Base-by-base conservation (phyloP, 805 yeast genomes). In the Candida glaebosa region DNA sequence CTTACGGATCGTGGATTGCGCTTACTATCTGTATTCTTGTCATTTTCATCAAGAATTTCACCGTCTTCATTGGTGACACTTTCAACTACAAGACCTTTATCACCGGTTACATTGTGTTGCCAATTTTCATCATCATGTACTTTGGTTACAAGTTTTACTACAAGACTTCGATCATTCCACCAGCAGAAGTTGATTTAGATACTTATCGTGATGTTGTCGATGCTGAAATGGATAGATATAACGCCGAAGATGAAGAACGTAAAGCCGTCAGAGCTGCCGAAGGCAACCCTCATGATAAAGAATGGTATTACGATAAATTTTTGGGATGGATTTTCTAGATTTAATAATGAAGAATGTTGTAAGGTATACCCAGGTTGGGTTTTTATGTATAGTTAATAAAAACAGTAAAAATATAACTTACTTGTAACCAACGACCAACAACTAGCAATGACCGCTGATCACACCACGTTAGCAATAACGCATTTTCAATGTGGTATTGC, bases 61-160 rank as follows among this genome's bases (percentile, higher is more conserved):
- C 87, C 1, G 89, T 79, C 2, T 85, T 85, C 67, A 66, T 85
- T 49, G 79, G 79, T 38, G 63, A 56, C 12, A 49, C 49, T 2
- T 81, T 84, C 58, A 75, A 76, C 48, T 81, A 80, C 64, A 77
- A 79, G 60, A 69, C 70, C 15, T 86, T 86, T 56, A 82, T 85
- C 54, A 83, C 91, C 25, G 89, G 90, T 34, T 84, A 85, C 63
- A 81, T 85, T 53, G 85, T 86, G 22, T 73, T 84, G 37, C 87
- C 87, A 26, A 80, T 83, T 8, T 84, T 73, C 51, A 31, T 81
- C 26, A 64, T 78, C 37, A 67, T 75, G 44, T 74, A 66, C 48
- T 51, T 74, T 46, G 87, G 86, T 4, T 81, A 78, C 69, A 83
- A 83, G 65, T n/a, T 81, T 30, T 49, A 65, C 47, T 63, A 61